Evolutionary conservation across 2,329 filamentous ascomycete genomes (phyloP), one percentile per base, ranked within the genome.

Genomic region (Leptographium galeiforme): DNA sequence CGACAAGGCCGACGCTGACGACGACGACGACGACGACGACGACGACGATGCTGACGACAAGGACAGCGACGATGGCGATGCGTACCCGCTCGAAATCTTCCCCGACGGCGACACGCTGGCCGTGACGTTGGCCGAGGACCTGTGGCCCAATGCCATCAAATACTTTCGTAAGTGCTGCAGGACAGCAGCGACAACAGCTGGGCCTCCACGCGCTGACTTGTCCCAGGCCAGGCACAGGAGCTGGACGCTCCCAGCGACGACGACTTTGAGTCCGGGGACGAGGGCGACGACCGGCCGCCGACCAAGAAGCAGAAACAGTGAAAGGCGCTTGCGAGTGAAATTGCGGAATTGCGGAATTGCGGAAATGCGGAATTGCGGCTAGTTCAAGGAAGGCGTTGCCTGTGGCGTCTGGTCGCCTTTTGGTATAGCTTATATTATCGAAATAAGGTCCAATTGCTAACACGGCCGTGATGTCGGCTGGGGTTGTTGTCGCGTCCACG

Each of bases 91-190:
- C 48, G 91, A 96, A 69, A 84, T 95, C 61, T 95, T 93, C 74
- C 85, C 87, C n/a, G 81, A 82, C 45, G 91, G 87, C 25, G 89
- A 94, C 60, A 85, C 90, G 57, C 68, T 97, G 48, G 90, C 89
- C 41, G 77, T 89, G 57, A 76, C 82, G 56, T 75, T 97, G 60
- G 81, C 85, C 10, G 90, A 97, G 65, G 91, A 97, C 61, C 72
- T 97, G 51, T 96, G 85, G 84, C 87, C 88, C 48, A 81, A 82
- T 58, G 91, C 90, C 55, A 84, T 95, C 67, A 88, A 87, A 68
- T 94, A 93, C 72, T 97, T 93, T 72, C 86, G 88, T 93, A 73
- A 71, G 87, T 79, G 12, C 2, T 32, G 8, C 16, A 25, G 8
- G 4, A 25, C 25, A 25, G 25, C 25, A 25, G 25, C 25, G 25